phyloP scores from a whole-genome alignment of 495 filamentous ascomycete species.

The Penicillium steckii region DNA sequence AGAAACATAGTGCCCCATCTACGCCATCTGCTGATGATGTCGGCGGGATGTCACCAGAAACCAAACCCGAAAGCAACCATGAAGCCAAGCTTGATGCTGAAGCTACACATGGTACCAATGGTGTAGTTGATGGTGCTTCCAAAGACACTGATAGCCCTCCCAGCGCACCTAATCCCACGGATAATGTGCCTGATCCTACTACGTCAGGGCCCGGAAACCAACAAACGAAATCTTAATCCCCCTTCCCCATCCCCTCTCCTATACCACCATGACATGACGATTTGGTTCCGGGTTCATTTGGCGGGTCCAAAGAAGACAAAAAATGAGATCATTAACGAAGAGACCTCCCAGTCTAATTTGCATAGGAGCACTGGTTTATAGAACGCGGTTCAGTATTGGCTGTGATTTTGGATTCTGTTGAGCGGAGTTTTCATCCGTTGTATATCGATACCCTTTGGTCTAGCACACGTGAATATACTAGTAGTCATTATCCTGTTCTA shows the following conservation, averaged over 20 bases:
- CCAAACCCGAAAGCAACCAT: background rate
- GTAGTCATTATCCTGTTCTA: background rate
- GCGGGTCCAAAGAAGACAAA: background rate
- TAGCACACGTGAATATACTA: background rate
- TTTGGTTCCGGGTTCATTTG: background rate
- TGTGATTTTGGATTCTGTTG: background rate
- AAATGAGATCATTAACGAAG: background rate
- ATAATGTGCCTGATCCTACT: background rate
- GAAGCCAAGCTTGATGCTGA: constrained; percentile 1
- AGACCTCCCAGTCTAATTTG: background rate
- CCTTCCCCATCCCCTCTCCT: background rate
- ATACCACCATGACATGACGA: constrained; percentile 13
- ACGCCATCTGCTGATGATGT: constrained; percentile 18
- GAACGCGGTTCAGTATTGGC: background rate
- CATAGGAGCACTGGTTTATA: constrained; percentile 1
- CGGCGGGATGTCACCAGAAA: background rate
- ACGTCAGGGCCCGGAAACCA: background rate
- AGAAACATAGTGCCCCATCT: constrained; percentile 29
- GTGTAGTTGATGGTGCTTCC: background rate
- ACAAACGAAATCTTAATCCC: background rate
- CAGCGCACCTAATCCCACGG: background rate
- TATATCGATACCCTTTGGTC: constrained; percentile 5
- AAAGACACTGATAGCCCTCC: background rate
- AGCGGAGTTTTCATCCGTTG: background rate
- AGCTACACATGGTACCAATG: background rate